Percentiles rank a stretch among this genome's conserved stretches.
Conservation (phyloP, 805 yeast species). For the Kluyveromyces siamensis region DNA sequence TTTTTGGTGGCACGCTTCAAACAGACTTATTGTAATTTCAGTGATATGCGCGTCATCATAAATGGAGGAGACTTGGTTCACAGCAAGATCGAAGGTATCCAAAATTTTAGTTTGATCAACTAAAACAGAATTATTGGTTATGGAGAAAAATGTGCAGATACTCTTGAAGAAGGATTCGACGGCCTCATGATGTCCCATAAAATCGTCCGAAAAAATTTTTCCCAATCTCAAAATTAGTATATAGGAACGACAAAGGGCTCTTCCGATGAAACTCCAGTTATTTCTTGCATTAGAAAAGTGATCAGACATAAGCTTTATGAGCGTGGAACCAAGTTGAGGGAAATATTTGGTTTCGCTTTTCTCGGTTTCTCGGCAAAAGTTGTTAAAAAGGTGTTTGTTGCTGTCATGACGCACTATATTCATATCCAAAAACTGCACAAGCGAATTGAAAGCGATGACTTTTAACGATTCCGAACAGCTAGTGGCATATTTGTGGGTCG, state of each 20-base stretch:
- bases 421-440: slow-evolving; percentile 52
- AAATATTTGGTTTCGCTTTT: slow-evolving; percentile 18
- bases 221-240: slow-evolving; percentile 41
- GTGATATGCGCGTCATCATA: slow-evolving; percentile 13
- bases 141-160: slow-evolving; percentile 36
- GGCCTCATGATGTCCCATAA: slow-evolving; percentile 18
- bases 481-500: slow-evolving; percentile 11
- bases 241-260: slow-evolving; percentile 55
- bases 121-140: slow-evolving; percentile 38
- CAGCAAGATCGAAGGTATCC: slow-evolving; percentile 49
- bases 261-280: slow-evolving; percentile 54
- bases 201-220: slow-evolving; percentile 16
- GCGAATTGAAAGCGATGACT: slow-evolving; percentile 40
- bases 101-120: slow-evolving; percentile 57
- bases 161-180: slow-evolving; percentile 28
- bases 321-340: slow-evolving; percentile 43
- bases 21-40: slow-evolving; percentile 10
- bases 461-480: slow-evolving; percentile 19
- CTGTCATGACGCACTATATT: slow-evolving; percentile 60
- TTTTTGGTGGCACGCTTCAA: slow-evolving; percentile 17
- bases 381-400: slow-evolving; percentile 47
- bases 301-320: slow-evolving; percentile 38
- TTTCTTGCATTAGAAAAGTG: slow-evolving; percentile 40
- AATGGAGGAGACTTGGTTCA: slow-evolving; percentile 31
- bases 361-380: slow-evolving; percentile 32